Evolutionary conservation across 345 rosid genomes (phyloP).

Genomic region (Citrus medica): DNA sequence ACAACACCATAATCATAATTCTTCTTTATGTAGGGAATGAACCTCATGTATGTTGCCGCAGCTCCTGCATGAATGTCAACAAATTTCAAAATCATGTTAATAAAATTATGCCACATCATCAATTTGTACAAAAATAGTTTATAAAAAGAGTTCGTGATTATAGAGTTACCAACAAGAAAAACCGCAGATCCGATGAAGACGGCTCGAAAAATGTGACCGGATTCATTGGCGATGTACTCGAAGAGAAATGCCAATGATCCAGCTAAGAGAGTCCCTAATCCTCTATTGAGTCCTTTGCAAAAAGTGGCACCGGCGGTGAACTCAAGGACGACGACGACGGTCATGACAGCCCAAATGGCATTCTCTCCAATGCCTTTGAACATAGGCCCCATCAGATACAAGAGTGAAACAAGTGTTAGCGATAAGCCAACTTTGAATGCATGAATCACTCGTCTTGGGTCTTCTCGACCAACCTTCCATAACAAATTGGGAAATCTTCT

Average conservation of each 20-base stretch:
- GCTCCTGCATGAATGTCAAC: constrained; percentile 41
- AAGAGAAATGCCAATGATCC: constrained; percentile 70
- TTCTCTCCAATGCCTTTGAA: constrained; percentile 52
- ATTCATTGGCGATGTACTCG: constrained; percentile 50
- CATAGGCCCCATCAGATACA: constrained; percentile 64
- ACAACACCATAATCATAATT: constrained; percentile 86
- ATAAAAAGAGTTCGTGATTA: too few species aligned
- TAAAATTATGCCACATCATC: too few species aligned
- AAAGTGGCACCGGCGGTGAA: constrained; percentile 84
- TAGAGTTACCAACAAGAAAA: constrained; percentile 53
- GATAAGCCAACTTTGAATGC: constrained; percentile 78
- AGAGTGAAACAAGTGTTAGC: constrained; percentile 60
- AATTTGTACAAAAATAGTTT: too few species aligned
- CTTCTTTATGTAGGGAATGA: constrained; percentile 78
- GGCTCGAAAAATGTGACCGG: constrained; percentile 56
- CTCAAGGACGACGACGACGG: constrained; percentile 84
- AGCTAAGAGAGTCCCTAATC: constrained; percentile 68
- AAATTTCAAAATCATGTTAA: too few species aligned
- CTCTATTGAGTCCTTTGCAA: constrained; percentile 83
- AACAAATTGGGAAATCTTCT: constrained; percentile 28
- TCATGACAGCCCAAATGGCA: constrained; percentile 85
- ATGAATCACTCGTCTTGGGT: constrained; percentile 69
- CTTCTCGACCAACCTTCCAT: constrained; percentile 59
- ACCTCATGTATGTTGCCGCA: constrained; percentile 68
- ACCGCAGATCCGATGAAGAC: constrained; percentile 73